Percentiles rank a stretch among this genome's conserved stretches.
These are phyloP conservation scores for Aleurites moluccanus DNA, from an alignment of 441 rosid species.

Conservation along the genomic window DNA sequence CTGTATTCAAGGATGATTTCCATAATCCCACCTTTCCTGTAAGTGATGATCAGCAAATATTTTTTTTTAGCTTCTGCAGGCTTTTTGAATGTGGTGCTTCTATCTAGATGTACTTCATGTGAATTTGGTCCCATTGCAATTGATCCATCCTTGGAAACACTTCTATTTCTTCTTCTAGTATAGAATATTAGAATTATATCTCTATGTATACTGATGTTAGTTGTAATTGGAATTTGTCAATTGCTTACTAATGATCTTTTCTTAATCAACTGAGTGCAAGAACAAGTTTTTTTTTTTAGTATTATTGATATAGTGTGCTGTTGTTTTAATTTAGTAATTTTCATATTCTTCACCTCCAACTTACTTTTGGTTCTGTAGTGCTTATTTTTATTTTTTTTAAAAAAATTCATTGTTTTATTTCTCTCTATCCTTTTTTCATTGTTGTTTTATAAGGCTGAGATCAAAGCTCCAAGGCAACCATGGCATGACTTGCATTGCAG, in stretches of 20 bases:
- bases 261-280: not conserved
- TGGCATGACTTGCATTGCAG: constrained; percentile 95
- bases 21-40: constrained; percentile 90
- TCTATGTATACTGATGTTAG: not conserved
- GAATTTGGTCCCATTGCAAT: constrained; percentile 2
- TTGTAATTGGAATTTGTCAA: not conserved
- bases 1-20: constrained; percentile 65
- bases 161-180: not conserved
- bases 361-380: not conserved
- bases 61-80: not conserved
- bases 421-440: not conserved
- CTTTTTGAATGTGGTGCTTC: not conserved
- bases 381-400: not conserved
- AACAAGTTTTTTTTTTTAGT: not conserved
- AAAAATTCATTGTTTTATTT: not conserved
- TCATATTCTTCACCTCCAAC: not conserved
- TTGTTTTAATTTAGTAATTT: not conserved
- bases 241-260: not conserved
- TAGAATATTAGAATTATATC: not conserved
- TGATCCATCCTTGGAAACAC: not conserved
- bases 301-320: not conserved
- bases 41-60: constrained; percentile 33
- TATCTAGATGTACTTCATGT: not conserved
- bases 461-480: constrained; percentile 89
- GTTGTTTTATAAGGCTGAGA: constrained; percentile 41